Base-by-base conservation (phyloP, 768 basidiomycete species). In the Termitomyces sp. region DNA sequence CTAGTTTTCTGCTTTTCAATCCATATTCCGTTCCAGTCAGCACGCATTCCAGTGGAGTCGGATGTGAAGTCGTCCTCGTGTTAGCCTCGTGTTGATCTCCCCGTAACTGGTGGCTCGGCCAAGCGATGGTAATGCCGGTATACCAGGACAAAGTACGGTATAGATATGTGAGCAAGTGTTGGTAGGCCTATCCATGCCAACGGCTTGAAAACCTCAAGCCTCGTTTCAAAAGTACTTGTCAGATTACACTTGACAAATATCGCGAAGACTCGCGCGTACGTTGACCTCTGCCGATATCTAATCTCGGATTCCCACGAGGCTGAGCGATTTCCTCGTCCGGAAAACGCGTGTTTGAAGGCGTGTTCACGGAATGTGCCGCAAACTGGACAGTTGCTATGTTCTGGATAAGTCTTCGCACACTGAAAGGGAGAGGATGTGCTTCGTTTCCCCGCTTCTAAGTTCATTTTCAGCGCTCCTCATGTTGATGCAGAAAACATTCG, bases 321-420 rank as follows among this genome's bases (percentile, higher is more conserved):
- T 23, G 16, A 17, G 4, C 7, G 19, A 17, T 46, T 50, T 37
- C 32, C 8, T 23, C 2, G 19, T 14, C 2, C 29, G 17, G n/a
- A 44, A 46, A 43, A 21, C 34, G 34, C 31, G 16, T 43, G 56
- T 45, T 48, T 17, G 49, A 40, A 62, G 63, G 65, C 70, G 70
- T 72, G 70, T 59, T 59, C 46, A 53, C 67, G 69, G 64, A 56
- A 56, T 61, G 59, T 60, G 62, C 69, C 71, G 66, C 25, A 34
- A 37, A 52, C 14, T 6, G 14, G 23, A 37, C 38, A 32, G 46
- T 66, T 66, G 61, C 66, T 66, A 66, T 67, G 67, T 68, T 56
- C 49, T 16, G 46, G 40, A 53, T 17, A 19, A 35, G 51, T 40
- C 47, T 43, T 42, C 57, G 31, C 37, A 11, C 25, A 43, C 57